Evolutionary conservation across 140 eudicot genomes (phyloP), one percentile per base, ranked within the genome.

Genomic region (Bidens hawaiensis): DNA sequence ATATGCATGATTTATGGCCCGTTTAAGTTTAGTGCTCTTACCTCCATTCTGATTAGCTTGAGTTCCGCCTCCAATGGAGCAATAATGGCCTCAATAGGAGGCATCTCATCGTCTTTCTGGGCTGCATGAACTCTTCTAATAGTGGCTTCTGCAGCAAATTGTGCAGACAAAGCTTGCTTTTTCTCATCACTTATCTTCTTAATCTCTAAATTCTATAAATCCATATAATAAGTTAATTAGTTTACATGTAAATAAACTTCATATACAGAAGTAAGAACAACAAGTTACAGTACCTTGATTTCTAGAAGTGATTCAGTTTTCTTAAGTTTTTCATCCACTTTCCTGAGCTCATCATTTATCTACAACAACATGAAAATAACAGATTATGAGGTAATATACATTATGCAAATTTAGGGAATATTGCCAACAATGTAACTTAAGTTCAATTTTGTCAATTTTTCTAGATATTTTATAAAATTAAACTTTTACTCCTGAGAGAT

Each of bases 111-210:
- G 43, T 90, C 97, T 75, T 90, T 90, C 57, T 87, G 96, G 8
- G 97, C 96, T 48, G 90, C 94, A 74, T 90, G 97, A 45, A 90
- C 95, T 76, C 97, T 87, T 71, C 97, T 79, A 73, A 90, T 90
- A 23, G 96, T 84, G 66, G 97, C 94, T 76, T 90, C 97, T 16
- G 97, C 96, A 26, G 94, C 97, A 82, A 69, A 86, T 76, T 90
- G 97, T 56, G 97, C 96, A 42, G 90, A 85, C 64, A 90, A 53
- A 43, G 94, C 87, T 66, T 83, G 85, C 58, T 84, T 90, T 73
- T 79, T 90, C 76, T 90, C 96, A 64, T 90, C 97, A 42, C 76
- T 84, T 56, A 79, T 76, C 71, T 82, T 90, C 77, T 82, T 90
- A 28, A 81, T 72, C 70, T 90, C 98, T 45, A 91, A 79, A 73